Base-by-base conservation (phyloP, 192 early-diverging fungal species). In the Coemansia sp. region DNA sequence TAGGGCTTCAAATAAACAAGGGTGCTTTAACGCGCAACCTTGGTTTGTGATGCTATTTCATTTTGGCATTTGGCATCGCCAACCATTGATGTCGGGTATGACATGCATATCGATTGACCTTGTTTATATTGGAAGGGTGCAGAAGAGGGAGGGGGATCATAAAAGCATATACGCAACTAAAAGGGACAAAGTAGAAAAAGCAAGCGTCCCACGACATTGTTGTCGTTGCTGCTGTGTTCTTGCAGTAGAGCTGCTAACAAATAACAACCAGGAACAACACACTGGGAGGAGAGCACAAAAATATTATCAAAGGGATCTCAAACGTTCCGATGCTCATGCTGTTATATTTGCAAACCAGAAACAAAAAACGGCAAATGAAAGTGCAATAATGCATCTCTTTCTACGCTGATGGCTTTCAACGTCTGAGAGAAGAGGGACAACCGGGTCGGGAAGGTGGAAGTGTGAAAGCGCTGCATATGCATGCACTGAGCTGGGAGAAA, bases 51-150 rank as follows among this genome's bases (percentile, higher is more conserved):
- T 50, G 1, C 16, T 22, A 20, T 54, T 7, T 54, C 51, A 25
- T 9, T 54, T 25, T 32, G 32, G 32, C 32, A 32, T 32, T 1
- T 10, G 19, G 25, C 12, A 20, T 6, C 8, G 32, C 19, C 4
- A 14, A 16, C 13, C 48, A 25, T 11, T 19, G 51, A 54, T 54
- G 20, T 4, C 38, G 16, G 5, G 39, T 2, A 59, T 59, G 0
- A 7, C 38, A 41, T 41, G 39, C 39, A 59, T 40, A 59, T 59
- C 16, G 57, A 59, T 59, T 16, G 38, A n/a, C 37, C 13, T 59
- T n/a, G 57, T 41, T 59, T 59, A 11, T 19, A 59, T 40, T 56
- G 25, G 22, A 14, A 25, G 12, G 20, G 20, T 22, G 57, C 37
- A 59, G 39, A 19, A 59, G 13, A 16, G 49, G 11, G 22, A 2